A percentile compares a stretch with the other conserved stretches of the same genome.
These are phyloP conservation scores for Penicillium waksmanii DNA, from an alignment of 495 filamentous ascomycete species.

Conservation along the genomic window DNA sequence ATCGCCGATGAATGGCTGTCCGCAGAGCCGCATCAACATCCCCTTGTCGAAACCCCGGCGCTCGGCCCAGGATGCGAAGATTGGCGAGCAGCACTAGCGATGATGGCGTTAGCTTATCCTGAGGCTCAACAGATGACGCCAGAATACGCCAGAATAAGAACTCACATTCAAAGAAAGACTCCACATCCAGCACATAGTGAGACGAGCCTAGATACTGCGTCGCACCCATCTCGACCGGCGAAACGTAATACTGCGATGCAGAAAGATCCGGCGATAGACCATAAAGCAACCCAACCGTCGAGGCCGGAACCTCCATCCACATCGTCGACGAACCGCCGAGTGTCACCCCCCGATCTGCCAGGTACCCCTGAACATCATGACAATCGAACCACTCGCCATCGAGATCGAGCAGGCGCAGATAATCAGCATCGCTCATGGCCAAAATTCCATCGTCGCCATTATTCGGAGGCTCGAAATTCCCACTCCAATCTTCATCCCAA, in stretches of 20 bases:
- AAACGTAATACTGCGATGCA: constrained; percentile 18
- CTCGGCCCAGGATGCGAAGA: constrained; percentile 31
- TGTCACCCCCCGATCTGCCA: constrained; percentile 24
- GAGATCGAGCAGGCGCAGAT: constrained; percentile 24
- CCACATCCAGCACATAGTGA: constrained; percentile 28
- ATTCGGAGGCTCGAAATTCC: constrained; percentile 16
- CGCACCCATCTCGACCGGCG: constrained; percentile 9
- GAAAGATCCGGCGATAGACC: constrained; percentile 19
- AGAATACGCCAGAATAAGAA: background rate
- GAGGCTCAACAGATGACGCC: background rate
- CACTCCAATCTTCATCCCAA: constrained; percentile 38
- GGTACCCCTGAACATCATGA: constrained; percentile 35
- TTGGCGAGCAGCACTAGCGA: constrained; percentile 27
- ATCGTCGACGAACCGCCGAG: constrained; percentile 23
- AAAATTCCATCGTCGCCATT: constrained; percentile 4
- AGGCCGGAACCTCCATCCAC: constrained; percentile 23
- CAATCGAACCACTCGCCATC: constrained; percentile 38
- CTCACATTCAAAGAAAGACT: constrained; percentile 37
- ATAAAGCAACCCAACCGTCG: constrained; percentile 20
- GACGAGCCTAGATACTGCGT: constrained; percentile 8
- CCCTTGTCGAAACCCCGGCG: constrained; percentile 30
- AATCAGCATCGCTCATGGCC: constrained; percentile 18
- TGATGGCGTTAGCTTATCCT: constrained; percentile 7
- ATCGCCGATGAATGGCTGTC: constrained; percentile 21
- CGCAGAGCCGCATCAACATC: constrained; percentile 34